Evolutionary conservation across 2,329 filamentous ascomycete genomes (phyloP), one percentile per base, ranked within the genome.

Genomic region (Lachnellula hyalina): DNA sequence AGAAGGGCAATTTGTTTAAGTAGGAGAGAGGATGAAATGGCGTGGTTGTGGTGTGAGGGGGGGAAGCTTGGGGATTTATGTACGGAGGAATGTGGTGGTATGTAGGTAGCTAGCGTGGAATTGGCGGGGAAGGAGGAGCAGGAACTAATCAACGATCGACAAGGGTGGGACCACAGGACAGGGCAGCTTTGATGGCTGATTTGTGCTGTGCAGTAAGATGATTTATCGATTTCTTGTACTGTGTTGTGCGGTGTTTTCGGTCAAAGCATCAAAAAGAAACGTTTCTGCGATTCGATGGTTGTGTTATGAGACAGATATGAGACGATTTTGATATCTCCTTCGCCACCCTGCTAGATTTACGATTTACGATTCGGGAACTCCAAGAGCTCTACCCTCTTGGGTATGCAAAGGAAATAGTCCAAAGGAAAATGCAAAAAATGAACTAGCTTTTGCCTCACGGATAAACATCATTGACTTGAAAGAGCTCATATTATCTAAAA

Each of bases 301-400:
- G 17, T 11, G 49, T 46, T n/a, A 52, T 38, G 17, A 21, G 28
- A 45, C 15, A 35, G 48, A 47, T 52, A 45, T 49, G 54, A 56
- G 54, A 56, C 54, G 52, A 34, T 28, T 47, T 50, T 50, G 53
- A 47, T 53, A 56, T 53, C 12, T 12, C 15, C 23, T 35, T 23
- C 19, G 21, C 11, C 42, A 35, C 45, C 44, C 23, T 11, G 42
- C 32, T 19, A 9, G 19, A 11, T 40, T 32, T 32, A 9, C 9
- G 19, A 11, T 40, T 32, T 32, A 9, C 9, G 25, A 28, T 17
- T n/a, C 35, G 36, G 36, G 36, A 38, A 38, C 12, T 40, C 36
- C 5, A 17, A 15, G 36, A 40, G 36, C 36, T 40, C 12, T 17
- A 32, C n/a, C 9, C 28, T 49, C 23, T 44, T 8, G 25, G 2